These are phyloP conservation scores for Circinella umbellata DNA, from an alignment of 371 early-diverging fungal genomes.

Conservation along the genomic window DNA sequence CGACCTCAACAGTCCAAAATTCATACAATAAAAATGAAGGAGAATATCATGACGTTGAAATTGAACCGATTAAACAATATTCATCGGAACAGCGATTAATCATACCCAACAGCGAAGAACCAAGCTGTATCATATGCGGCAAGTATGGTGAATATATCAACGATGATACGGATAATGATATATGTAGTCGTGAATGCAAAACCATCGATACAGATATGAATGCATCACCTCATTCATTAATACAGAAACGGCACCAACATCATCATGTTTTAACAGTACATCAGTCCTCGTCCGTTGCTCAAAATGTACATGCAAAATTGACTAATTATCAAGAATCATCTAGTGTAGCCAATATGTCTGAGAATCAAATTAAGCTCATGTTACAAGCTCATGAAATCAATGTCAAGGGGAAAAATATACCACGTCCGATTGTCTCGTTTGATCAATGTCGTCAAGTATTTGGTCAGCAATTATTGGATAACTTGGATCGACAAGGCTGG, in stretches of 20 bases:
- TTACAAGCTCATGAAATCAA: conserved; percentile 46
- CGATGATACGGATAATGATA: conserved; percentile 49
- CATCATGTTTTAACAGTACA: background rate
- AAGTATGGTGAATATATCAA: conserved; percentile 60
- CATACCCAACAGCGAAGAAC: conserved; percentile 36
- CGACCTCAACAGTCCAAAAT: background rate
- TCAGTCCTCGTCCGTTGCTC: conserved; percentile 24
- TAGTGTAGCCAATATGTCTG: conserved; percentile 32
- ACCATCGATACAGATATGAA: conserved; percentile 39
- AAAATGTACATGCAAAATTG: conserved; percentile 48
- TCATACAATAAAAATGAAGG: background rate
- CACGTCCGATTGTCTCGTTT: conserved; percentile 56
- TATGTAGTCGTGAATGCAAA: conserved; percentile 58
- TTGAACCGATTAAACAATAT: conserved; percentile 17
- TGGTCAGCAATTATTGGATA: conserved; percentile 41
- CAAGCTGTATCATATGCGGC: conserved; percentile 55
- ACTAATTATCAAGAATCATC: conserved; percentile 57
- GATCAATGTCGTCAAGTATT: conserved; percentile 47
- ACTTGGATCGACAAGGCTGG: conserved; percentile 48
- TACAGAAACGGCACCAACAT: background rate
- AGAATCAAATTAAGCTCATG: conserved; percentile 36
- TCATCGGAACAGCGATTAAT: conserved; percentile 44
- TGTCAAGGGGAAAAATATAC: conserved; percentile 51
- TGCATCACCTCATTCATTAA: background rate
- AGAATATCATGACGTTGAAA: background rate